Evolutionary conservation across 352 stramenopile species (phyloP), one percentile per base, ranked within the genome.

Genomic region (Plasmopara muralis): DNA sequence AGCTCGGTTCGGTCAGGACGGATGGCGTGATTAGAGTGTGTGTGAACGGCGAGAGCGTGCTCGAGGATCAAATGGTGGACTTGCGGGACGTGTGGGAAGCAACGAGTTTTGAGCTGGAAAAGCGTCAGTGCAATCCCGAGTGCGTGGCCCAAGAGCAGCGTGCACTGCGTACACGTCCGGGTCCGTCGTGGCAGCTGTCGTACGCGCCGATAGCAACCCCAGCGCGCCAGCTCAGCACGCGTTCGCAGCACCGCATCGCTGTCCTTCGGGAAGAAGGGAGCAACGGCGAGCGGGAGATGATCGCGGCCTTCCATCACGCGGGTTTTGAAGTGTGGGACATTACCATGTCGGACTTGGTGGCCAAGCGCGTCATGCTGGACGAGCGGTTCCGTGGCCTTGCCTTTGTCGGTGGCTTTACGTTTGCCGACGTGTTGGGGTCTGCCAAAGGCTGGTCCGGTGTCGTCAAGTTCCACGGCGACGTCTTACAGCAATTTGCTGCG

Each of bases 221-320:
- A 5, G 77, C 82, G 54, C 80, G 86, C 9, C 74, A 89, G 57
- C 68, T 91, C 29, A 86, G 81, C 53, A 91, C 80, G 34, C 80
- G 79, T 45, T 50, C 72, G 18, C 79, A 98, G 64, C 94, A 97
- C 64, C 95, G 96, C 51, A 95, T 99, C 31, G 95, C 92, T 30
- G 82, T 99, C 16, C 69, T 99, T 41, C 87, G 97, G 42, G 95
- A 99, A 73, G 97, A 99, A 83, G 97, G 97, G 49, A 98, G 87
- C 63, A 99, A 99, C 72, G 96, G 97, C 38, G 97, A 99, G 72
- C 77, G 96, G 16, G 97, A 99, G 68, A 99, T 99, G 97, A 73
- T 96, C 40, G 87, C 93, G 12, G 96, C 97, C 6, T 99, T 99
- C 76, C 77, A 98, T 55, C 68, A 92, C 18, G 96, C 96, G 15